Conservation (phyloP, 805 yeast genomes). For the Wickerhamomyces strasburgensis region DNA sequence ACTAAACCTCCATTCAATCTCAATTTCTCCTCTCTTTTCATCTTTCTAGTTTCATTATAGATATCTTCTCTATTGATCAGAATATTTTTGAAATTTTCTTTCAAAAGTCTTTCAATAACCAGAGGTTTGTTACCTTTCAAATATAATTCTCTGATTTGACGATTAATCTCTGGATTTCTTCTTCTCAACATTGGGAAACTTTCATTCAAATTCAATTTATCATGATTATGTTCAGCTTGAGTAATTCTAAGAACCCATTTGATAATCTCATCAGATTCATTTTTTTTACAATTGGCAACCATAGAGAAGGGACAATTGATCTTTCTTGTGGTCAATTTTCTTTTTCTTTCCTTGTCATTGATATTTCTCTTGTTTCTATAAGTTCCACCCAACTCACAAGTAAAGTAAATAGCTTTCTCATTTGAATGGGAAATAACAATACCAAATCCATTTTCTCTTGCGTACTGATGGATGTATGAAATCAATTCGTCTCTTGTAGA, state of each 20-base stretch:
- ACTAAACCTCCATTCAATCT: conserved; percentile 8
- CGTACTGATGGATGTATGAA: conserved; percentile 25
- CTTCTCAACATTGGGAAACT: conserved; percentile 28
- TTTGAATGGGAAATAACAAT: conserved; percentile 29
- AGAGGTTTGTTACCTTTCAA: conserved; percentile 26
- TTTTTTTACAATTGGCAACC: conserved; percentile 28
- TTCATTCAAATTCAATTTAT: conserved; percentile 25
- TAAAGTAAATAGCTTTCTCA: conserved; percentile 28
- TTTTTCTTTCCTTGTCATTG: conserved; percentile 27
- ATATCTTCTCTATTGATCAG: conserved; percentile 28
- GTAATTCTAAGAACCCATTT: conserved; percentile 26
- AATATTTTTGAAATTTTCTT: conserved; percentile 23
- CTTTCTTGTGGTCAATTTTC: conserved; percentile 27
- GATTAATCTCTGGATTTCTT: conserved; percentile 28
- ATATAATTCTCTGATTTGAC: conserved; percentile 27
- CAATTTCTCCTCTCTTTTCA: conserved; percentile 27
- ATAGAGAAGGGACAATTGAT: conserved; percentile 28
- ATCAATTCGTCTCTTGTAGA: conserved; percentile 21
- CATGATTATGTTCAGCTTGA: conserved; percentile 26
- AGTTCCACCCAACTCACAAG: conserved; percentile 28
- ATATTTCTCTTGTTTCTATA: conserved; percentile 28
- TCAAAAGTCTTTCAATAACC: conserved; percentile 24
- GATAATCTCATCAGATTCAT: conserved; percentile 23
- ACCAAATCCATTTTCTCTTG: conserved; percentile 28
- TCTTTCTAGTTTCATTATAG: conserved; percentile 29